phyloP scores from a whole-genome alignment of 1,284 basidiomycete genomes.

The Leccinum solheimii region DNA sequence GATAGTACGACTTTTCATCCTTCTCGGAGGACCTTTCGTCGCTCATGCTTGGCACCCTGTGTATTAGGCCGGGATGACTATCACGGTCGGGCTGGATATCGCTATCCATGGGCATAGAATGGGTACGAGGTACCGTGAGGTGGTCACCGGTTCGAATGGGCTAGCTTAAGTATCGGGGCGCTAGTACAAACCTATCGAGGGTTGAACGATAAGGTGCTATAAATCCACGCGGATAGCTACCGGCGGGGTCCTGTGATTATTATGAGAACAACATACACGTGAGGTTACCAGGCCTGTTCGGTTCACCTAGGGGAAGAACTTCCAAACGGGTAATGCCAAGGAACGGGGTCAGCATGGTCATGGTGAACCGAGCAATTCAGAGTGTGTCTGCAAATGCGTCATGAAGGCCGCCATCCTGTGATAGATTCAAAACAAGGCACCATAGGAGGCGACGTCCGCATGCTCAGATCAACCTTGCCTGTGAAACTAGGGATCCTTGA shows the following conservation, averaged over 20 bases:
- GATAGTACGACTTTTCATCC: conserved; percentile 15
- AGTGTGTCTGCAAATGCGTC: neutral
- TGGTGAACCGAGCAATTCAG: neutral
- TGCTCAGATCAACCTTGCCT: neutral
- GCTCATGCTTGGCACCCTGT: conserved; percentile 6
- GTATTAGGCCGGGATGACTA: neutral
- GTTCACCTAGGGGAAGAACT: neutral
- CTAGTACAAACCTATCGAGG: neutral
- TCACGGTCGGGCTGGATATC: neutral
- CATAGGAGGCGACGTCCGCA: neutral
- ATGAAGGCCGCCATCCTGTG: neutral
- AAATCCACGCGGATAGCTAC: neutral
- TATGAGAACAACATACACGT: neutral
- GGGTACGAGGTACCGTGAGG: neutral
- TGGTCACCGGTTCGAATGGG: neutral
- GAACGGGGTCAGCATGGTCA: neutral
- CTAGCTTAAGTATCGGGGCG: conserved; percentile 7
- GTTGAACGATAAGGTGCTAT: neutral
- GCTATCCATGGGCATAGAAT: conserved; percentile 7
- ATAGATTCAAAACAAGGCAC: neutral
- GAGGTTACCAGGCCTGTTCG: neutral
- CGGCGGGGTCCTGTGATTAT: neutral
- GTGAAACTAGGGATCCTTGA: neutral
- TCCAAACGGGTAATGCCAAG: neutral
- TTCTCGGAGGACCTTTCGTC: conserved; percentile 35